A percentile compares a stretch with the other conserved stretches of the same genome.
Conservation (phyloP, 106 monocot genomes). For the Agapanthus africanus region DNA sequence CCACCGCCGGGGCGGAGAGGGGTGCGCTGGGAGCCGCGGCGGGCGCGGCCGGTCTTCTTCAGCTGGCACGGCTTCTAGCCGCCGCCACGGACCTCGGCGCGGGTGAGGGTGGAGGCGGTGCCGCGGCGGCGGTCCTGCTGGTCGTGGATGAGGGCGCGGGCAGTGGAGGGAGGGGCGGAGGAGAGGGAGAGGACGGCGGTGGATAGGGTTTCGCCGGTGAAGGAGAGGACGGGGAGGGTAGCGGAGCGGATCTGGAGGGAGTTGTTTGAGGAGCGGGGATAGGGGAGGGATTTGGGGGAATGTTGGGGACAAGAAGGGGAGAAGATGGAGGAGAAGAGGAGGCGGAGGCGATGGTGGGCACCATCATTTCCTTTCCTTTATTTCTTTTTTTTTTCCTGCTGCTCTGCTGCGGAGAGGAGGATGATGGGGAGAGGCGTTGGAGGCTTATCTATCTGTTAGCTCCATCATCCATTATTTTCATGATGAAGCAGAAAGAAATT, state of each 20-base stretch:
- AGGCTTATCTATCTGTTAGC: no score
- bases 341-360: no score
- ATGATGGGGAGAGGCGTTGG: no score
- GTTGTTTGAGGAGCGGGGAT: background rate
- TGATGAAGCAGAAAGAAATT: no score
- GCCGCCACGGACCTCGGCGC: constrained; percentile 80
- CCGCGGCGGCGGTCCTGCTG: constrained; percentile 80
- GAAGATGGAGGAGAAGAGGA: background rate
- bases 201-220: constrained; percentile 45
- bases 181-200: constrained; percentile 43
- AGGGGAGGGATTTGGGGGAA: constrained; percentile 9
- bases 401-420: no score
- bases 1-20: constrained; percentile 94
- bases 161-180: constrained; percentile 72
- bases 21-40: constrained; percentile 80
- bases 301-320: background rate
- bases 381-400: no score
- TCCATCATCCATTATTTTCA: no score
- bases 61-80: constrained; percentile 86
- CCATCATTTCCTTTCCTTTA: no score
- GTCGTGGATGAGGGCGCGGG: constrained; percentile 75
- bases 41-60: constrained; percentile 83
- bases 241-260: constrained; percentile 25
- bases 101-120: constrained; percentile 95
- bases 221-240: constrained; percentile 63